These are phyloP conservation scores for Balakata baccata DNA, from an alignment of 345 rosid species.

Conservation along the genomic window DNA sequence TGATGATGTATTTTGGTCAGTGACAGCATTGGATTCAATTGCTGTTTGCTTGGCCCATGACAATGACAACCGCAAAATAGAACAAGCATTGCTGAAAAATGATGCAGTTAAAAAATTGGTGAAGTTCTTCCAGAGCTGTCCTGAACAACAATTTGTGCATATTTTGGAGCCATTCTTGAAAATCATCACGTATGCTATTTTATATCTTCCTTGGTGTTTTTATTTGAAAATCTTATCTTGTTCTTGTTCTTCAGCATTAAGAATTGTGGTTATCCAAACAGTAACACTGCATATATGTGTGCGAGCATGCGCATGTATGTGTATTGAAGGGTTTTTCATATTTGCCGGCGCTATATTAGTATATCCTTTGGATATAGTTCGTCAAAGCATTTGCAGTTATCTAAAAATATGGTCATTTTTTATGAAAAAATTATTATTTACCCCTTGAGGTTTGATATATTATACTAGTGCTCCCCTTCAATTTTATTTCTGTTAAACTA, in stretches of 20 bases:
- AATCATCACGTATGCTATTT: constrained; percentile 71
- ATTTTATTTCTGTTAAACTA: too few species aligned
- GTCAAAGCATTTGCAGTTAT: neutral
- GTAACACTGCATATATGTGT: too few species aligned
- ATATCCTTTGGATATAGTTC: neutral
- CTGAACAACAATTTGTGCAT: constrained; percentile 91
- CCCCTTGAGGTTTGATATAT: too few species aligned
- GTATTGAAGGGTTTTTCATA: neutral
- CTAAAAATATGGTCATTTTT: neutral
- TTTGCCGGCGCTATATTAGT: neutral
- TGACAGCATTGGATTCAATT: constrained; percentile 88
- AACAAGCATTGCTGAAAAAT: constrained; percentile 82
- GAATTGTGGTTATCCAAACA: neutral
- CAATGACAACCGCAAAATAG: constrained; percentile 92
- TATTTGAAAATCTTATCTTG: neutral
- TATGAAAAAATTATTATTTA: too few species aligned
- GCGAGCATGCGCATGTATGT: neutral
- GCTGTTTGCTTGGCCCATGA: constrained; percentile 98
- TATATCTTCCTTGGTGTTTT: neutral
- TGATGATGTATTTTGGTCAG: constrained; percentile 84
- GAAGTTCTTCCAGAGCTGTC: constrained; percentile 86
- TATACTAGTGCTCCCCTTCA: too few species aligned
- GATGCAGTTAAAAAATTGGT: constrained; percentile 87
- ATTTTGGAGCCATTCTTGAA: constrained; percentile 98
- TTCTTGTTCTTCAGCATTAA: neutral